Percentiles rank a stretch among this genome's conserved stretches.
phyloP scores from a whole-genome alignment of 176 grass and related monocot genomes.

The Bromus sterilis region DNA sequence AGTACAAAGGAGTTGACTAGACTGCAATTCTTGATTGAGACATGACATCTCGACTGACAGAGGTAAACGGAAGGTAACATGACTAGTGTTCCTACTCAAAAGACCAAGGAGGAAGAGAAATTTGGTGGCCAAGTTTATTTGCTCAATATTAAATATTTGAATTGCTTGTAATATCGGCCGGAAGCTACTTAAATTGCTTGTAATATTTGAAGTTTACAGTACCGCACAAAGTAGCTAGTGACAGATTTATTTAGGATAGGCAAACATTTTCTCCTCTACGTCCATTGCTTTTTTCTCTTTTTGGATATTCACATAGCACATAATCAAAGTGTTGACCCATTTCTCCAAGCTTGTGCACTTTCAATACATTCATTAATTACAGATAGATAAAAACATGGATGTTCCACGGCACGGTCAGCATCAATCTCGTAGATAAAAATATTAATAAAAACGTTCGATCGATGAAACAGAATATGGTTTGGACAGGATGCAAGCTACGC shows the following conservation, averaged over 20 bases:
- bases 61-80: neutral
- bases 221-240: neutral
- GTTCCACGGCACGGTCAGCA: neutral
- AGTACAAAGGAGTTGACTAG: constrained; percentile 26
- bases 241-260: neutral
- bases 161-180: neutral
- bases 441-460: neutral
- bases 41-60: constrained; percentile 18
- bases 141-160: neutral
- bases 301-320: neutral
- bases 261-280: neutral
- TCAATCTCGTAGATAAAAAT: neutral
- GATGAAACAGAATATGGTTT: constrained; percentile 41
- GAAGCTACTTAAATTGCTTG: neutral
- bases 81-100: neutral
- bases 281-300: too few relatives aligned
- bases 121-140: neutral
- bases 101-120: neutral
- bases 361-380: neutral
- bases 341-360: neutral
- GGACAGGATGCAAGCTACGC: constrained; percentile 70
- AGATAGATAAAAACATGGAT: too few relatives aligned
- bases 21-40: neutral
- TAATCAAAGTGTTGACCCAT: too few relatives aligned
- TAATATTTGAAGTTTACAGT: too few relatives aligned